Evolutionary conservation across 1,139 yeast genomes (phyloP).

Genomic region (Ogataea hybrid): DNA sequence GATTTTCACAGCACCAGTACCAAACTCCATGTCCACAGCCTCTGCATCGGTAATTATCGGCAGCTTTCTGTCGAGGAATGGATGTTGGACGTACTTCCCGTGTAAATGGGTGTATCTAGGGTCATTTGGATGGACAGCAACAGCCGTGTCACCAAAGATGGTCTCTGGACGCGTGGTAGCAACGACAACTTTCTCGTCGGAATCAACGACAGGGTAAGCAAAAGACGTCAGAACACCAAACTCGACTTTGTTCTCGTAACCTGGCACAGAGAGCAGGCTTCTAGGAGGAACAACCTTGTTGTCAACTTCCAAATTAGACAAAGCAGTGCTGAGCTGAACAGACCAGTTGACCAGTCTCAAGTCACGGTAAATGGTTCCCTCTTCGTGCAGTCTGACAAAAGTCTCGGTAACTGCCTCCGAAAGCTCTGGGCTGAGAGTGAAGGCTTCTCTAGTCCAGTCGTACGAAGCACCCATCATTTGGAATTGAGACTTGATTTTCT

Average conservation of each 20-base stretch:
- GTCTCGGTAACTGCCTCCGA: slow-evolving; percentile 87
- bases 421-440: slow-evolving; percentile 80
- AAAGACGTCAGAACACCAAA: slow-evolving; percentile 95
- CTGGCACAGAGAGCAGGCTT: slow-evolving; percentile 81
- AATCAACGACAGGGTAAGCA: slow-evolving; percentile 83
- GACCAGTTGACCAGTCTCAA: slow-evolving; percentile 96
- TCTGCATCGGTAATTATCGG: slow-evolving; percentile 89
- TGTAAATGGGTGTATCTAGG: slow-evolving; percentile 89
- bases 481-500: slow-evolving; percentile 79
- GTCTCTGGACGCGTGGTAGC: slow-evolving; percentile 99
- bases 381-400: slow-evolving; percentile 87
- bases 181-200: slow-evolving; percentile 84
- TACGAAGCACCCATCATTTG: slow-evolving; percentile 92
- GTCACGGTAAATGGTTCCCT: slow-evolving; percentile 94
- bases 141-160: slow-evolving; percentile 94
- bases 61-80: slow-evolving; percentile 78
- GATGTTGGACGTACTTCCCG: slow-evolving; percentile 89
- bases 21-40: slow-evolving; percentile 98
- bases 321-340: slow-evolving; percentile 88
- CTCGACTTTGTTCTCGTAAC: slow-evolving; percentile 85
- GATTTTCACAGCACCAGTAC: slow-evolving; percentile 99
- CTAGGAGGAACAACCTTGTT: slow-evolving; percentile 84
- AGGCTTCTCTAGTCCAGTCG: slow-evolving; percentile 94
- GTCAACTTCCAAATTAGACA: slow-evolving; percentile 94
- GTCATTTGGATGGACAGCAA: slow-evolving; percentile 97